phyloP scores from a whole-genome alignment of 2,329 filamentous ascomycete genomes.

The Alternaria angustiovoidea region DNA sequence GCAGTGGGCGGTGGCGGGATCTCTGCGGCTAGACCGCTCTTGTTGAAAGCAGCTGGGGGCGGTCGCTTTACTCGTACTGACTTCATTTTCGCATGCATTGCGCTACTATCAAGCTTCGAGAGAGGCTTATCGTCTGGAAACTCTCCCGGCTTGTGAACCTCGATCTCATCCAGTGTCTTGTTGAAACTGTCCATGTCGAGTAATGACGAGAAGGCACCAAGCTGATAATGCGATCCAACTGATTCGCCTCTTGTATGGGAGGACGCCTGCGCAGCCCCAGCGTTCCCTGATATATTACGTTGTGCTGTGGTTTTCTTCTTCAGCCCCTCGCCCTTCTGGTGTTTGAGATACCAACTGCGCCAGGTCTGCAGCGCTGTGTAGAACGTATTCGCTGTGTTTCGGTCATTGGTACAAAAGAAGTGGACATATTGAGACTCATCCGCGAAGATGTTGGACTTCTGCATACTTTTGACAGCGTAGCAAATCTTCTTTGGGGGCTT shows the following conservation, averaged over 20 bases:
- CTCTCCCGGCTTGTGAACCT: conserved; percentile 31
- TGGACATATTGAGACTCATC: conserved; percentile 88
- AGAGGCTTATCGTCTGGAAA: conserved; percentile 40
- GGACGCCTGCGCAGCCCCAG: conserved; percentile 23
- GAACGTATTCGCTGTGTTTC: conserved; percentile 71
- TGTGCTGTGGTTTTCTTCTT: conserved; percentile 48
- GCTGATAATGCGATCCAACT: conserved; percentile 63
- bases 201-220: conserved; percentile 73
- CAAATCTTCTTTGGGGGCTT: conserved; percentile 86
- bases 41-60: conserved; percentile 46
- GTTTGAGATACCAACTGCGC: conserved; percentile 91
- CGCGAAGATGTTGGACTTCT: conserved; percentile 84
- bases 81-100: conserved; percentile 47
- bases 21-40: conserved; percentile 27
- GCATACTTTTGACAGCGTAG: conserved; percentile 90
- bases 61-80: conserved; percentile 49
- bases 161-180: conserved; percentile 47
- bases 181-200: conserved; percentile 69
- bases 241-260: conserved; percentile 47
- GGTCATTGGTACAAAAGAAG: conserved; percentile 85
- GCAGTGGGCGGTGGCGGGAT: conserved; percentile 22
- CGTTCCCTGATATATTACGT: conserved; percentile 25
- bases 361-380: conserved; percentile 77
- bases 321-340: conserved; percentile 69
- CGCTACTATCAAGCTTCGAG: conserved; percentile 33